phyloP scores from a whole-genome alignment of 1,284 basidiomycete species.

The Leccinum huronense region DNA sequence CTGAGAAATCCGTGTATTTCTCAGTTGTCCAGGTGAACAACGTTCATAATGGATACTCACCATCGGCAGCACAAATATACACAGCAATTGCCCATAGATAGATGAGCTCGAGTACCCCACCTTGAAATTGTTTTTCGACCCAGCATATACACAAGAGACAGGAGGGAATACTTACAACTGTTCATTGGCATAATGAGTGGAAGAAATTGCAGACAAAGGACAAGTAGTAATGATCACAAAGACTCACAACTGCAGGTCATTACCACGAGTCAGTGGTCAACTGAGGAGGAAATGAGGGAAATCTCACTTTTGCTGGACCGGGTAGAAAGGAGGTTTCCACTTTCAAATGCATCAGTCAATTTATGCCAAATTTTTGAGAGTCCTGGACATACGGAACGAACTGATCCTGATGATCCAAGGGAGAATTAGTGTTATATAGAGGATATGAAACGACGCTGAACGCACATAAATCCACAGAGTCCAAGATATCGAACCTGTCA shows the following conservation, averaged over 20 bases:
- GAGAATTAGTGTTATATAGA: background rate
- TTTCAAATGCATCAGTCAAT: background rate
- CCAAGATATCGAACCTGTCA: too few relatives aligned
- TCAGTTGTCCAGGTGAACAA: background rate
- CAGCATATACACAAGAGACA: background rate
- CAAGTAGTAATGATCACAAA: background rate
- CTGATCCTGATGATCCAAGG: background rate
- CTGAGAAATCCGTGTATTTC: background rate
- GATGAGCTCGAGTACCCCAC: background rate
- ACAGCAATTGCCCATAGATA: background rate
- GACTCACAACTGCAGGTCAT: background rate
- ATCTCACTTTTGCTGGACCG: background rate
- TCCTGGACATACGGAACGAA: background rate
- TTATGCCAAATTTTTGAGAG: background rate
- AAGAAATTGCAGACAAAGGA: background rate
- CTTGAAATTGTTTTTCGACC: background rate
- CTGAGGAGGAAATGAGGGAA: background rate
- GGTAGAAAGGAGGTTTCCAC: background rate
- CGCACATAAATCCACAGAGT: background rate
- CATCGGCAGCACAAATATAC: background rate
- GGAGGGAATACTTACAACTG: background rate
- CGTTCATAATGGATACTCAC: background rate
- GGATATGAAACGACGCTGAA: background rate
- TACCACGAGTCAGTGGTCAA: background rate
- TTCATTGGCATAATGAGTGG: background rate